Percentiles rank a stretch among this genome's conserved stretches.
These are phyloP conservation scores for Ophiostoma populinum DNA, from an alignment of 2,329 filamentous ascomycete species.

Conservation along the genomic window DNA sequence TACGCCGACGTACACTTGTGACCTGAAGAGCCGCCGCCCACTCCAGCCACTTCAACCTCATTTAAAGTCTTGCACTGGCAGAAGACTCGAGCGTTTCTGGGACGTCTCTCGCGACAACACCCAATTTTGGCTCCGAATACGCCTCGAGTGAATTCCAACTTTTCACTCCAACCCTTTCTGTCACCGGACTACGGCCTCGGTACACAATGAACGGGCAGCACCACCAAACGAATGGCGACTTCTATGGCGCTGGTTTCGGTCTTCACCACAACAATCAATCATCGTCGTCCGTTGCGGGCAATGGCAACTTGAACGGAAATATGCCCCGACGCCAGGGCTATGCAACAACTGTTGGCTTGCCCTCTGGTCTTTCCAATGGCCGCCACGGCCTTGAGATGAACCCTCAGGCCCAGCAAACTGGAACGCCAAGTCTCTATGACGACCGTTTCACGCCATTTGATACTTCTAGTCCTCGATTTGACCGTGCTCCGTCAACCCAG, in stretches of 20 bases:
- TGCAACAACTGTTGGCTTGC: slow-evolving; percentile 34
- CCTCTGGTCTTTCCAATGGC: slow-evolving; percentile 25
- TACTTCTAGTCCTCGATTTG: slow-evolving; percentile 31
- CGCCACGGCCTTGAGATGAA: slow-evolving; percentile 62
- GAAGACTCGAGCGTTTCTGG: too few species aligned
- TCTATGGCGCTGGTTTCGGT: slow-evolving; percentile 61
- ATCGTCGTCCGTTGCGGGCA: too few species aligned
- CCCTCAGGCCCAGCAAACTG: slow-evolving; percentile 49
- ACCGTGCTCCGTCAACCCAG: slow-evolving; percentile 21
- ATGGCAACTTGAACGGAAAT: too few species aligned
- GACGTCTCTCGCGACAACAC: too few species aligned
- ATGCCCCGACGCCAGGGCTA: slow-evolving; percentile 47
- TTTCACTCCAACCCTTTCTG: too few species aligned
- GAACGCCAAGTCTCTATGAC: slow-evolving; percentile 47
- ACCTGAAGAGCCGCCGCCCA: too few species aligned
- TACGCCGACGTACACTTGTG: too few species aligned
- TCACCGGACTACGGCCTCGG: too few species aligned
- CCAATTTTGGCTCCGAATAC: too few species aligned
- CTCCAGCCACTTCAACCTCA: too few species aligned
- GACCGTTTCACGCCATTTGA: slow-evolving; percentile 50
- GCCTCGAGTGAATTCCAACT: too few species aligned
- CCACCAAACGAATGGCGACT: slow-evolving; percentile 34
- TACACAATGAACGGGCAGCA: slow-evolving; percentile 33
- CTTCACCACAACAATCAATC: slow-evolving; percentile 38
- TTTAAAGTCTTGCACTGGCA: too few species aligned